Conservation (phyloP, 176 grass and related monocot genomes). For the Otatea glauca region DNA sequence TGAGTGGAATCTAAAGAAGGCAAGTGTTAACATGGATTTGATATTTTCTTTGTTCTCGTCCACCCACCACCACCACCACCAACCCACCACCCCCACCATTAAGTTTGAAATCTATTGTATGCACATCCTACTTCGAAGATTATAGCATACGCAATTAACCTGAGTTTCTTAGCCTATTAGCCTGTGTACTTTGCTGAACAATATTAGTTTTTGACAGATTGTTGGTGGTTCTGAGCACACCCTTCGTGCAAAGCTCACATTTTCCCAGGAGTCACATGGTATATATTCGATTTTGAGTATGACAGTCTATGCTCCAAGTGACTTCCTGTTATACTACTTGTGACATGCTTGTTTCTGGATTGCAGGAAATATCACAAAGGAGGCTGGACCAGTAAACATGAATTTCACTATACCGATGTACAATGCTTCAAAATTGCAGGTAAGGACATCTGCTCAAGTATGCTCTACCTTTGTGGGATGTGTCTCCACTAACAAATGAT, state of each 20-base stretch:
- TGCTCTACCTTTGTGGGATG: constrained; percentile 15
- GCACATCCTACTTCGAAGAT: neutral
- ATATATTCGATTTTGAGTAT: constrained; percentile 34
- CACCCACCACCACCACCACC: no score
- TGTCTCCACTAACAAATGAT: neutral
- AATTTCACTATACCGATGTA: constrained; percentile 99
- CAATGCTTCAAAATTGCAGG: constrained; percentile 95
- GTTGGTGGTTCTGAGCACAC: constrained; percentile 97
- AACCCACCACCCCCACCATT: no score
- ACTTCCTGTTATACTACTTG: neutral
- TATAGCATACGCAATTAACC: neutral
- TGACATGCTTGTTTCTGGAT: constrained; percentile 36
- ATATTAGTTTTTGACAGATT: constrained; percentile 58
- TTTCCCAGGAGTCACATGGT: constrained; percentile 96
- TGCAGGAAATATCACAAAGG: constrained; percentile 90
- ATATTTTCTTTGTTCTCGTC: neutral
- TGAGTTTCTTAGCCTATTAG: neutral
- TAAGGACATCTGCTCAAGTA: constrained; percentile 40
- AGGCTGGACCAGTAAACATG: constrained; percentile 97
- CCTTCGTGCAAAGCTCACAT: constrained; percentile 94
- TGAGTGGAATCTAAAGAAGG: constrained; percentile 99
- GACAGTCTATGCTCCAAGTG: constrained; percentile 2
- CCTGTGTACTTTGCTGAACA: constrained; percentile 10
- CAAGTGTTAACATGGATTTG: constrained; percentile 43
- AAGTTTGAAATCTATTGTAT: constrained; percentile 21